These are phyloP conservation scores for Fusarium tjaetaba DNA, from an alignment of 2,329 filamentous ascomycete species.

Conservation along the genomic window DNA sequence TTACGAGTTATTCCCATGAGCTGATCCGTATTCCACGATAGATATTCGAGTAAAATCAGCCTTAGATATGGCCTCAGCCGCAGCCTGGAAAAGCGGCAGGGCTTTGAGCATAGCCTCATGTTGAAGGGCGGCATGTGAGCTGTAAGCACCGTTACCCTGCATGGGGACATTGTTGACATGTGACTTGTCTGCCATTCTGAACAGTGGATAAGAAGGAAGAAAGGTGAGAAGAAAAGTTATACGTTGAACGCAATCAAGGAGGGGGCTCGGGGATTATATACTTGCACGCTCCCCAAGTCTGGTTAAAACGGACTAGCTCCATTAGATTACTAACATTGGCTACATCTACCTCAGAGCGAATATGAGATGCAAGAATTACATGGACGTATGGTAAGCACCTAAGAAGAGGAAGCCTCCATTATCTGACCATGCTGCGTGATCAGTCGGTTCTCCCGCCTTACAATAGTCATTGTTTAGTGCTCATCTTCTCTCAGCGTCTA, in stretches of 20 bases:
- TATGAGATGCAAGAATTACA: background rate
- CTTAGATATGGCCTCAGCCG: background rate
- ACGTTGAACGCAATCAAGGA: background rate
- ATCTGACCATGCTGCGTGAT: background rate
- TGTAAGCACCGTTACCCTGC: background rate
- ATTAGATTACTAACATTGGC: background rate
- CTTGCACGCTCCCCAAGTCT: background rate
- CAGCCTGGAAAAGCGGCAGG: background rate
- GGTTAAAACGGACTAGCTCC: background rate
- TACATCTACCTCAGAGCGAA: background rate
- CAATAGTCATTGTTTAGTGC: no score
- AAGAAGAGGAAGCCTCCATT: accelerated
- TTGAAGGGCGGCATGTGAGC: background rate
- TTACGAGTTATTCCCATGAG: background rate
- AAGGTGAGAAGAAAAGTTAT: background rate
- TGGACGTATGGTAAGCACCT: background rate
- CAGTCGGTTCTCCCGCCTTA: no score
- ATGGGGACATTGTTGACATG: background rate
- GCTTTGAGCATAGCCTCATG: background rate
- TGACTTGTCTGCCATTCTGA: background rate
- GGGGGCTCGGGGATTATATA: background rate
- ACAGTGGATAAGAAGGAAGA: background rate
- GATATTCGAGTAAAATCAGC: background rate
- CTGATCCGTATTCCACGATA: background rate
- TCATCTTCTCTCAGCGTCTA: no score